phyloP scores from a whole-genome alignment of 768 basidiomycete genomes.

The Phaffia tasmanica region DNA sequence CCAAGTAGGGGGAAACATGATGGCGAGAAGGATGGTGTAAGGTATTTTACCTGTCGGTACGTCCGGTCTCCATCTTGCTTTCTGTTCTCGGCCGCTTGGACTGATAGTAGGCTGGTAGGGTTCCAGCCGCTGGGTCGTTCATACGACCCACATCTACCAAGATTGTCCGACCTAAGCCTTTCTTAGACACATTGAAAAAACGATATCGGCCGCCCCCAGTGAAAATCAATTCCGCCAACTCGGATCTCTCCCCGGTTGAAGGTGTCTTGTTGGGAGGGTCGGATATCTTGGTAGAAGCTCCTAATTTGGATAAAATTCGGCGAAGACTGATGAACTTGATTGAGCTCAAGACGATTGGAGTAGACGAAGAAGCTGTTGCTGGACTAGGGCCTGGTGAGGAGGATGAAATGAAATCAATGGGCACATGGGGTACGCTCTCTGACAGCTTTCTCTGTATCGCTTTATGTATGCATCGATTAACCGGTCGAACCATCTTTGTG shows the following conservation, averaged over 20 bases:
- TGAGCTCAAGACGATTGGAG: constrained; percentile 62
- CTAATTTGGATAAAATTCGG: constrained; percentile 66
- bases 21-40: constrained; percentile 62
- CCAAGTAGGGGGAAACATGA: constrained; percentile 72
- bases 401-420: constrained; percentile 46
- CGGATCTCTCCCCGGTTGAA: constrained; percentile 42
- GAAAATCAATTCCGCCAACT: constrained; percentile 44
- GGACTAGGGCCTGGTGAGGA: constrained; percentile 35
- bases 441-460: constrained; percentile 26
- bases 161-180: constrained; percentile 55
- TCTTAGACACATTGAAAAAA: constrained; percentile 58
- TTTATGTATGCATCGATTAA: not conserved
- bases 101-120: constrained; percentile 39
- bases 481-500: constrained; percentile 26
- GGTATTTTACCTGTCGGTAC: constrained; percentile 71
- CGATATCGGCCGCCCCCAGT: constrained; percentile 49
- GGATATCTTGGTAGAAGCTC: constrained; percentile 74
- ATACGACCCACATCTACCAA: constrained; percentile 53
- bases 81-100: constrained; percentile 3
- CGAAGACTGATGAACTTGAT: constrained; percentile 55
- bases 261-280: constrained; percentile 68
- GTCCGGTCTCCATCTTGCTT: constrained; percentile 27
- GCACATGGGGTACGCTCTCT: constrained; percentile 17
- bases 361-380: constrained; percentile 56
- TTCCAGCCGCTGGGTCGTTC: constrained; percentile 61